Base-by-base conservation (phyloP, 352 stramenopile species). In the Pythium phragmiticola region DNA sequence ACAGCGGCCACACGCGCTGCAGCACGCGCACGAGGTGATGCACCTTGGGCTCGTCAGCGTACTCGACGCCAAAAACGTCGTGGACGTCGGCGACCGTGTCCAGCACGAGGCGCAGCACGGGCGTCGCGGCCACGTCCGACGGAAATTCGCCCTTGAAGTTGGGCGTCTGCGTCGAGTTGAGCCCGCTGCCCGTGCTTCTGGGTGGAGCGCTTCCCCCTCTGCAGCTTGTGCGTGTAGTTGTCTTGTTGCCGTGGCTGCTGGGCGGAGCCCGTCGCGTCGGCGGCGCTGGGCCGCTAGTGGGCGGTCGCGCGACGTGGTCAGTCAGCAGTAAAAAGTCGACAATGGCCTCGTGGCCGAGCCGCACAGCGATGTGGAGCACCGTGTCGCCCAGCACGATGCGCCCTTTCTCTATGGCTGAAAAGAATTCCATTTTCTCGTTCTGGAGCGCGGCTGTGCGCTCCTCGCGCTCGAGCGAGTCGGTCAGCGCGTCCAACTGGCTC, bases 341-440 rank as follows among this genome's bases (percentile, higher is more conserved):
- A 30, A 94, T 73, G 8, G 65, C 39, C 17, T 78, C 61, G 41
- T 90, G 74, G 16, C 60, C 72, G 0, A 89, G 65, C 0, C 84
- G 78, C 33, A 87, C 81, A 9, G 82, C 79, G 34, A 94, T 71
- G 45, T 94, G 84, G 21, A 94, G 65, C 46, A 94, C 28, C 19
- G 84, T 92, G 56, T 92, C 84, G 13, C 82, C 84, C 30, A 92
- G 61, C 5, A 82, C 79, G 39, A 94, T 74, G 21, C 61, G 73
- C 0, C 79, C 81, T 8, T 70, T 45, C 66, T 90, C 81, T 1
- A 92, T 63, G 0, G 82, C 84, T 2, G 71, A 65, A 41, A 89
- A 90, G 60, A 94, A 87, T 57, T 89, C 76, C 76, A 89, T 89
- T 30, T 90, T 89, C 66, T 94, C 82, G 63, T 89, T 75, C 52